phyloP scores from a whole-genome alignment of 805 yeast genomes.

The Kazachstania taianensis region DNA sequence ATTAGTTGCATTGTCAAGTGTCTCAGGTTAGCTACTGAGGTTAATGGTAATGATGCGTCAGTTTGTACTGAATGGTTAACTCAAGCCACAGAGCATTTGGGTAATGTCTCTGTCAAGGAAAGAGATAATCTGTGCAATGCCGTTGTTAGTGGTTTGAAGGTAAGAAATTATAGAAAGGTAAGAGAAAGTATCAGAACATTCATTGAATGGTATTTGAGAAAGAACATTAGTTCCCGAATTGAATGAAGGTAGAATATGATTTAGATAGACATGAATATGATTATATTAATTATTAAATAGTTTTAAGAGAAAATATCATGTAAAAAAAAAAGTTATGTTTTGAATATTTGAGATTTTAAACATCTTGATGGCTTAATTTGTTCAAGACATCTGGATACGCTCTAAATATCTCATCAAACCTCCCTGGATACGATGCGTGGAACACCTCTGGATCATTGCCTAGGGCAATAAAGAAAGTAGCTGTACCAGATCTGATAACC shows the following conservation, averaged over 20 bases:
- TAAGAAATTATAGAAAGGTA: constrained; percentile 64
- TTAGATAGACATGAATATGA: constrained; percentile 1
- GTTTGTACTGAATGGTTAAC: constrained; percentile 48
- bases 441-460: constrained; percentile 80
- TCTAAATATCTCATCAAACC: constrained; percentile 53
- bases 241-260: constrained; percentile 5
- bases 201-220: constrained; percentile 71
- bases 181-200: constrained; percentile 67
- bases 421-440: constrained; percentile 58
- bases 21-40: constrained; percentile 43
- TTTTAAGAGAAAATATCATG: background rate
- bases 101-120: constrained; percentile 59
- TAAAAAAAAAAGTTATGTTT: background rate
- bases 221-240: constrained; percentile 47
- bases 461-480: constrained; percentile 75
- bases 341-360: constrained; percentile 7
- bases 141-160: constrained; percentile 48
- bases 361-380: constrained; percentile 33
- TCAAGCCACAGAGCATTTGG: constrained; percentile 37
- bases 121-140: constrained; percentile 49
- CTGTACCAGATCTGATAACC: constrained; percentile 69
- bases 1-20: constrained; percentile 62
- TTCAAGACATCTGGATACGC: constrained; percentile 62
- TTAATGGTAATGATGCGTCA: constrained; percentile 31
- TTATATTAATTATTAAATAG: background rate